A percentile compares a stretch with the other conserved stretches of the same genome.
Conservation (phyloP, 129 eudicot species). For the Arctium minus region DNA sequence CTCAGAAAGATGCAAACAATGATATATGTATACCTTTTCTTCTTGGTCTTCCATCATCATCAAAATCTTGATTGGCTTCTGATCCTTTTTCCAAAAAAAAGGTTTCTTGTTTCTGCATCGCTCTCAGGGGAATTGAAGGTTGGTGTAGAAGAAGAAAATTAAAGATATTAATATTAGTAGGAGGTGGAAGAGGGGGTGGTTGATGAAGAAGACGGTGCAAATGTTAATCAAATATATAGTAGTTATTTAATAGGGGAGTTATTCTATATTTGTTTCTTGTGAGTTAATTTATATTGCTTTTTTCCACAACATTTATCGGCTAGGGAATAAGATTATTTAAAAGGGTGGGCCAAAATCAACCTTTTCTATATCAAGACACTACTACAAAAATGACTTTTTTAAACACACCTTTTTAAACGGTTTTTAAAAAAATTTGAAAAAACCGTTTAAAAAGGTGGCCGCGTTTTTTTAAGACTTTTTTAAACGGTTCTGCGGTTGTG, state of each 20-base stretch:
- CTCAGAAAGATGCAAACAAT: too few species aligned
- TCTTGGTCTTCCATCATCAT: conserved; percentile 4
- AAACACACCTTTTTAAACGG: too few species aligned
- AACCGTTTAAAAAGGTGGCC: too few species aligned
- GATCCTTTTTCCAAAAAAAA: background rate
- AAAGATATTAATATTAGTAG: background rate
- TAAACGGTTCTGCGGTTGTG: too few species aligned
- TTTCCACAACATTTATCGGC: background rate
- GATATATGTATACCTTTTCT: background rate
- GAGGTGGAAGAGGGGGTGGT: background rate
- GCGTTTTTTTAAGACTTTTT: too few species aligned
- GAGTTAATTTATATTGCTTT: background rate
- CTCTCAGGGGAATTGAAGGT: background rate
- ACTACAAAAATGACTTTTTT: too few species aligned
- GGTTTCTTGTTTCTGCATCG: background rate
- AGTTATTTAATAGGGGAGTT: background rate
- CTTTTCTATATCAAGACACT: too few species aligned
- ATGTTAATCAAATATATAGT: background rate
- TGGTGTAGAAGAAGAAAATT: background rate
- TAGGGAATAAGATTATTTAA: too few species aligned
- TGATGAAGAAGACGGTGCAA: background rate
- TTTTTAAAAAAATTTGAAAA: too few species aligned
- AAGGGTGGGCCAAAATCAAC: background rate
- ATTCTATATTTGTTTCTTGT: background rate
- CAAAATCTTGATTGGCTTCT: background rate